Base-by-base conservation (phyloP, 352 stramenopile genomes). In the Globisporangium iwayamae region DNA sequence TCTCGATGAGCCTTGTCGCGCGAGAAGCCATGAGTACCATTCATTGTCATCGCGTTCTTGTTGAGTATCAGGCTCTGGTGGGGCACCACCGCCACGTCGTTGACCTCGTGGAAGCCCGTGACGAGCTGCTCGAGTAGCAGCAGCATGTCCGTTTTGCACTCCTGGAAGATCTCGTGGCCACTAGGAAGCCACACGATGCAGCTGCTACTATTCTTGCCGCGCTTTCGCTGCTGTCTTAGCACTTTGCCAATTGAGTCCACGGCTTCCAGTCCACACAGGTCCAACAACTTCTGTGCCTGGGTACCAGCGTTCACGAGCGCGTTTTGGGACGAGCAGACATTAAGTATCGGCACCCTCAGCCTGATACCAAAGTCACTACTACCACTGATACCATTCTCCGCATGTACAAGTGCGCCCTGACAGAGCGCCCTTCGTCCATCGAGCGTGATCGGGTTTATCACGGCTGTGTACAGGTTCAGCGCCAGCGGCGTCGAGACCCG, bases 391-490 rank as follows among this genome's bases (percentile, higher is more conserved):
- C 43, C 43, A 22, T 16, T 48, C 43, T 98, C 95, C 2, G 81
- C 71, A 63, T 97, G 83, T 6, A 83, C 70, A 13, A 98, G 78
- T 8, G 90, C 87, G 4, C 95, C 94, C 53, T 91, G 75, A 56
- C 92, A 98, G 11, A 99, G 76, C 45, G 89, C 81, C 28, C 96
- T 83, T 39, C 95, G 81, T 3, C 95, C 96, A 60, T 92, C 77
- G 0, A 98, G 73, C 30, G 89, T 93, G 62, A 99, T 98, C 43
- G 92, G 90, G 68, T 98, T 98, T 55, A 96, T 85, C 58, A 99
- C 91, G 0, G 95, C 95, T 20, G 94, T 98, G 73, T 98, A 98
- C 36, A 98, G 71, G 75, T 98, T 98, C 28, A 99, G 81, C 2
- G 95, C 96, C 54, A 98, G 72, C n/a, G 95, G 94, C 14, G 94